Percentiles rank a stretch among this genome's conserved stretches.
Conservation (phyloP, 2,329 filamentous ascomycete species). For the Aspergillus ochraceus region DNA sequence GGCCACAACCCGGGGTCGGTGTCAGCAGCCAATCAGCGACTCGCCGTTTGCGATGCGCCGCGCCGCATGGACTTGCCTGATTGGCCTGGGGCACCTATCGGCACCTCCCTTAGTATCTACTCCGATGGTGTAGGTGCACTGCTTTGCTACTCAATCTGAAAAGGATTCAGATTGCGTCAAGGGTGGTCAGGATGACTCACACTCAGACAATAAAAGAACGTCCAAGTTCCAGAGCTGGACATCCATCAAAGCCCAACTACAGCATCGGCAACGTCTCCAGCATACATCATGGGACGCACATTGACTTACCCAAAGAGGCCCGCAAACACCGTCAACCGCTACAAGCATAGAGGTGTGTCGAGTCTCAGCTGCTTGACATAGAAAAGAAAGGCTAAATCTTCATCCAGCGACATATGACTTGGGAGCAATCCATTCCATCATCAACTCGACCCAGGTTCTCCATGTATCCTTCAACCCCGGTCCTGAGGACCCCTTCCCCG, state of each 20-base stretch:
- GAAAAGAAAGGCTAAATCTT: constrained; percentile 10
- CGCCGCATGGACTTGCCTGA: constrained; percentile 14
- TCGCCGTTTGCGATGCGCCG: constrained; percentile 10
- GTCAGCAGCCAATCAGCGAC: constrained; percentile 28
- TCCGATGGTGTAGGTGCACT: neutral
- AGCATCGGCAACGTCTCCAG: neutral
- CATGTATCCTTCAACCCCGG: constrained; percentile 75
- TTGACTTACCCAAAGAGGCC: constrained; percentile 62
- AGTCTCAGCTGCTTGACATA: neutral
- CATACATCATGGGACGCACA: constrained; percentile 39
- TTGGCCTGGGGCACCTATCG: neutral
- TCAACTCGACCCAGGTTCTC: constrained; percentile 72
- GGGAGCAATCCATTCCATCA: constrained; percentile 69
- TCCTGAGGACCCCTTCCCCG: constrained; percentile 67
- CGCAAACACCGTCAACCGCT: constrained; percentile 67
- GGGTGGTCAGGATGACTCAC: neutral
- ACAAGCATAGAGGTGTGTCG: constrained; percentile 60
- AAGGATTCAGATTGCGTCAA: neutral
- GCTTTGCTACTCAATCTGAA: neutral
- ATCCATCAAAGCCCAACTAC: neutral
- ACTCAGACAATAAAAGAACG: neutral
- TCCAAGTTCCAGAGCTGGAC: neutral
- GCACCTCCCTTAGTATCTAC: too few species aligned
- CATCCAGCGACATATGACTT: constrained; percentile 67
- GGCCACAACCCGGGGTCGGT: constrained; percentile 20